A percentile compares a stretch with the other conserved stretches of the same genome.
These are phyloP conservation scores for Apiospora malaysiana DNA, from an alignment of 2,329 filamentous ascomycete genomes.

Conservation along the genomic window DNA sequence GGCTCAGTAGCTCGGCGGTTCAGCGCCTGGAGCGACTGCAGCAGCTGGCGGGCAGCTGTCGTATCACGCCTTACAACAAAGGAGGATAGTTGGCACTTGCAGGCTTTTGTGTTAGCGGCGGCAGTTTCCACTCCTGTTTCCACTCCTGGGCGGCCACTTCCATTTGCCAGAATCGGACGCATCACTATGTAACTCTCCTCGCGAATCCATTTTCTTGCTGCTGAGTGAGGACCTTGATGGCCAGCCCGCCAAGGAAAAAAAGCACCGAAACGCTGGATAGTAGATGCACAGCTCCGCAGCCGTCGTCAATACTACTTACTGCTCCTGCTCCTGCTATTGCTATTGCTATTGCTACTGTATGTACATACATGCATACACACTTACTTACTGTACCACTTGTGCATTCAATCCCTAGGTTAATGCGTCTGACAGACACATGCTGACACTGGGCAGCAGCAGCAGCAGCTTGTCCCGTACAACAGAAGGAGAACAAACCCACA, in stretches of 20 bases:
- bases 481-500: neutral
- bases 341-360: too few species aligned
- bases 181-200: neutral
- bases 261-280: neutral
- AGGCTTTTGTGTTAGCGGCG: neutral
- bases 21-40: neutral
- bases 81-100: neutral
- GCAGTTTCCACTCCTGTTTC: neutral
- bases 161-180: slow-evolving; percentile 4
- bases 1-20: neutral
- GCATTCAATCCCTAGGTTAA: neutral
- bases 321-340: too few species aligned
- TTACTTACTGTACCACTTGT: neutral
- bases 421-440: neutral
- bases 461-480: neutral
- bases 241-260: slow-evolving; percentile 4
- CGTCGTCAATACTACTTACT: neutral
- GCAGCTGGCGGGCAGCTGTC: neutral
- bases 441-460: neutral
- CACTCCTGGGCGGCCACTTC: neutral
- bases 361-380: too few species aligned
- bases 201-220: neutral
- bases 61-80: neutral
- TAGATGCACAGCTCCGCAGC: neutral
- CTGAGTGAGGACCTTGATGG: slow-evolving; percentile 9